Conservation (phyloP, 352 stramenopile genomes). For the Aphanomyces stellatus region DNA sequence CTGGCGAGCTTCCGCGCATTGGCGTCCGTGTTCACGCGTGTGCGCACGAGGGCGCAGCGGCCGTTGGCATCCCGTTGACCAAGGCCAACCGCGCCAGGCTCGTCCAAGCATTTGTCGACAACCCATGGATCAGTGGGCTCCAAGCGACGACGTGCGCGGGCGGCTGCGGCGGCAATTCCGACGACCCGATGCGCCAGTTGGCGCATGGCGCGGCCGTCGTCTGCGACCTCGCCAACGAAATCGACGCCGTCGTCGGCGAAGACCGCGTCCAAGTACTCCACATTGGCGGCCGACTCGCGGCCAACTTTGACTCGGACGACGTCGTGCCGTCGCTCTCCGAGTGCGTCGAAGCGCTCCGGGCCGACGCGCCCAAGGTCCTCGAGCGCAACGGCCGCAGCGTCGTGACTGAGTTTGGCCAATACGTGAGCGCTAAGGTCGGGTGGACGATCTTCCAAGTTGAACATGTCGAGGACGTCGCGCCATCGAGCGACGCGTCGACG, state of each 20-base stretch:
- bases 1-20: constrained; percentile 9
- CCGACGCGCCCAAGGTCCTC: constrained; percentile 28
- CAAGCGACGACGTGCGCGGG: constrained; percentile 9
- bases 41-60: neutral
- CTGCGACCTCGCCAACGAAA: constrained; percentile 32
- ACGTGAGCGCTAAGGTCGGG: constrained; percentile 8
- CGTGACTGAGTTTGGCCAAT: constrained; percentile 13
- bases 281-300: constrained; percentile 37
- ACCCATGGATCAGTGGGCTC: constrained; percentile 32
- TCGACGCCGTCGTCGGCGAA: constrained; percentile 25
- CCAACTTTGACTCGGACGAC: constrained; percentile 32
- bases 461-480: neutral
- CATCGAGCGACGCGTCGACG: neutral
- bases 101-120: constrained; percentile 24
- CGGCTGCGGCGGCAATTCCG: constrained; percentile 18
- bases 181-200: constrained; percentile 26
- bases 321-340: constrained; percentile 22
- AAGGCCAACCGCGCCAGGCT: constrained; percentile 14
- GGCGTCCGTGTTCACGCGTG: constrained; percentile 9
- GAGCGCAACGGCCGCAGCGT: constrained; percentile 16
- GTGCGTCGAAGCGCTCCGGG: constrained; percentile 26
- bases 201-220: constrained; percentile 26
- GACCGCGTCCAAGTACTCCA: constrained; percentile 31
- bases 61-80: neutral
- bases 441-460: constrained; percentile 4